Evolutionary conservation across 2,329 filamentous ascomycete species (phyloP), one percentile per base, ranked within the genome.

Genomic region (Fusarium solani-melongenae): DNA sequence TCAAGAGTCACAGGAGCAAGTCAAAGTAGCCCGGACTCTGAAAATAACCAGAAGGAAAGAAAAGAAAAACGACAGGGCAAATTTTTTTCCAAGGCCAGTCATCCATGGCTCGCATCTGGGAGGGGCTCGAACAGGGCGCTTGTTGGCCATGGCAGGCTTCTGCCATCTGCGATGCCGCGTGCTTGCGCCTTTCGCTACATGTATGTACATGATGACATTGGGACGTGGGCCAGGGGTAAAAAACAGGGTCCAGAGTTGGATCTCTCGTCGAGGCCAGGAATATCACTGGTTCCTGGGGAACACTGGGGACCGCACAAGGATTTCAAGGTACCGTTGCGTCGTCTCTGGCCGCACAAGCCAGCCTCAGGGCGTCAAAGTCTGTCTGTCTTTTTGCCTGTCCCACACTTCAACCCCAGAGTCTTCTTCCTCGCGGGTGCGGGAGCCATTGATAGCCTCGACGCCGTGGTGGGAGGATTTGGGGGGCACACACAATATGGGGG

Each of bases 381-480:
- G 66, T 39, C 61, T 41, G 38, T 41, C 38, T 41, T 38, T 66
- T 51, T 36, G 31, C 68, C 51, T 53, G 64, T 72, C 73, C 74
- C 73, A 71, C 71, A 58, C 60, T 56, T 64, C 63, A 66, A 73
- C 74, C 74, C 74, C 74, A 64, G 74, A 72, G 55, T 76, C 64
- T 69, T 76, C 64, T 69, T 62, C 60, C 49, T 63, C 63, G 63
- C 64, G 70, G 58, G 51, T 67, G 65, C 72, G 70, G 74, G 74
- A 64, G 66, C 72, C 55, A 74, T 72, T 39, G 70, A 67, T 77
- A 69, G 72, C 33, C 64, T 76, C 55, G 62, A 68, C 55, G 58
- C 17, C 41, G 46, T 56, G 60, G 68, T 71, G 74, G 74, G 74
- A 77, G 75, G 53, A 41, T 36, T 68, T 76, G 66, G 66, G 74